Conservation (phyloP, 208 protist genomes). For the Trypanosoma rangeli region DNA sequence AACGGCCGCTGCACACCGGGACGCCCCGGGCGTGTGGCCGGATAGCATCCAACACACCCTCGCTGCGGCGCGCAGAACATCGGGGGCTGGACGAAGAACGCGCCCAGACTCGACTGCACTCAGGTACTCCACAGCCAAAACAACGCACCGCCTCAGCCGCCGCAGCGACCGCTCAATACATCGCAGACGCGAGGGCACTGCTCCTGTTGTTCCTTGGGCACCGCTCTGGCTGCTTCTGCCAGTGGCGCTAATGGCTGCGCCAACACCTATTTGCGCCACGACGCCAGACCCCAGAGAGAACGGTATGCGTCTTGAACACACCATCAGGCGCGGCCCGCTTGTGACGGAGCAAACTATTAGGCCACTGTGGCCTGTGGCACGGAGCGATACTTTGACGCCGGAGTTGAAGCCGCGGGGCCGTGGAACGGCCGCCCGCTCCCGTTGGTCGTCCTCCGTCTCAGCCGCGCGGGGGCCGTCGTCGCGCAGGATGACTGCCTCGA, state of each 20-base stretch:
- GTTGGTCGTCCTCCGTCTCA: not conserved
- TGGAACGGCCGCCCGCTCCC: not conserved
- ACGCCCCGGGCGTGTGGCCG: too few relatives aligned
- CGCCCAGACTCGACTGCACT: conserved; percentile 24
- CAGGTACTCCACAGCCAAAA: conserved; percentile 37
- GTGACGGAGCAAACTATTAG: not conserved
- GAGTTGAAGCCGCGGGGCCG: not conserved
- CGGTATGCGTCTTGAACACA: conserved; percentile 13
- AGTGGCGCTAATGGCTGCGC: conserved; percentile 25
- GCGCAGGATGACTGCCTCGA: conserved; percentile 20
- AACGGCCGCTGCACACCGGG: too few relatives aligned
- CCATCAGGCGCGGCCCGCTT: not conserved
- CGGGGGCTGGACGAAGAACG: conserved; percentile 14
- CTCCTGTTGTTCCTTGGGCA: not conserved
- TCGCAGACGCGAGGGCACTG: conserved; percentile 8
- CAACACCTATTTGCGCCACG: conserved; percentile 31
- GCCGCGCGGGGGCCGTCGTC: not conserved
- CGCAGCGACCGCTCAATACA: conserved; percentile 24
- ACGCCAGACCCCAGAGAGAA: conserved; percentile 31
- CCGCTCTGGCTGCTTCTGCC: not conserved
- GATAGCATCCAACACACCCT: conserved; percentile 34
- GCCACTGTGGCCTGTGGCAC: conserved; percentile 1
- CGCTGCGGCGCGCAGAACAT: conserved; percentile 29
- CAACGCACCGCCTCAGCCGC: conserved; percentile 34
- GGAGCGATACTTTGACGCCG: not conserved